Base-by-base conservation (phyloP, 176 grass and related monocot species). In the Otatea glauca region DNA sequence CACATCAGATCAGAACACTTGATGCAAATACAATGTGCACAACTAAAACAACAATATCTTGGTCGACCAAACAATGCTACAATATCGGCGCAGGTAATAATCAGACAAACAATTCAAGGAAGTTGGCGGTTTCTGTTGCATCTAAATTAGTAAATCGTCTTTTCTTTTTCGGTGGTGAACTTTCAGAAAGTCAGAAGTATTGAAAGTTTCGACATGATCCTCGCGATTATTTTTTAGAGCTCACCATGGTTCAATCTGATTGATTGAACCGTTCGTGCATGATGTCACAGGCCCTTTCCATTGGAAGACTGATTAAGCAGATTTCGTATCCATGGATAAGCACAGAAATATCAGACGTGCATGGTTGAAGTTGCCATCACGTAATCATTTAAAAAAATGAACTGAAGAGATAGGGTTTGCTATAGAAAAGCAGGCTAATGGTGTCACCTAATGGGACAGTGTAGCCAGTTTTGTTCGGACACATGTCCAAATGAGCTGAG, bases 11-110 rank as follows among this genome's bases (percentile, higher is more conserved):
- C 0, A 64, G 12, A 78, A 74, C 75, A 29, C 35, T 17, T 9
- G 20, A 25, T 13, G 68, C 87, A 85, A 68, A 88, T 83, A n/a
- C 86, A 88, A 77, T 83, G 72, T 49, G 43, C 12, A 3, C 21
- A 0, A 3, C 72, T 23, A 50, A 83, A 83, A 84, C 66, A 84
- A 84, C 20, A 72, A 68, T 89, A 89, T 89, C 76, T n/a, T 66
- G 79, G 75, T 84, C 81, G 48, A 88, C 25, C 43, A 32, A 83
- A 47, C 72, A 56, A 21, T 66, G 58, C 32, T 68, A 68, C 23
- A 85, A 45, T 58, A 59, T 74, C 74, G 62, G 21, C 71, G 27
- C 38, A 56, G 20, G 16, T 72, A 71, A 79, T 75, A 68, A 84
- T 65, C 39, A 14, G 16, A 20, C 42, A 11, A 84, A 85, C 17